Evolutionary conservation across 2,329 filamentous ascomycete species (phyloP), one percentile per base, ranked within the genome.

Genomic region (Pseudogymnoascus sp.): DNA sequence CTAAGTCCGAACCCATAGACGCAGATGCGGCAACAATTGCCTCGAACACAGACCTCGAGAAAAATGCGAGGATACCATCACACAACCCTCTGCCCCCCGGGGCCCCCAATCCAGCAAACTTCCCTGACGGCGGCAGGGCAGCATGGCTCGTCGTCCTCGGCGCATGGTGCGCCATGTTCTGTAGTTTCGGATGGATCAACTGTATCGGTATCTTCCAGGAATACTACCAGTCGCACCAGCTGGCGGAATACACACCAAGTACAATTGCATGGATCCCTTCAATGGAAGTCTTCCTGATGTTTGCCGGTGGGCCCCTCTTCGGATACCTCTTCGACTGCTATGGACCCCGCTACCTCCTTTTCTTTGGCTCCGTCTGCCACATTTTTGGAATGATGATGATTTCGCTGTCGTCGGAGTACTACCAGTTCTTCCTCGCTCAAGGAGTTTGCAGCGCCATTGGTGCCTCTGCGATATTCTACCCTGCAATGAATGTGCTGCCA

Each of bases 331-430:
- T 81, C 66, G 88, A 90, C 68, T 81, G 77, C 62, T 82, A 84
- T 62, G 87, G 87, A 0, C 84, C 86, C 0, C 78, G 80, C 29
- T 79, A 75, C 55, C 73, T 89, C 0, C 70, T 87, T 1, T 35
- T 84, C 0, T 69, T 70, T 10, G 84, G 84, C 13, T 79, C 77
- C 0, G 72, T 85, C 60, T 69, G 85, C 35, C 81, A 86, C 62
- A 79, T 87, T 13, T 81, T 87, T 61, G 81, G 82, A 2, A 68
- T 88, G 4, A 86, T 88, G 82, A 86, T 87, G 83, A 77, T 82
- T 0, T 81, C 78, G 6, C 71, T 88, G 63, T 85, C 77, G 61
- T 80, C 74, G 0, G 67, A 81, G 62, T 84, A 82, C 69, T 84
- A 79, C 65, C 81, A 83, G 38, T 79, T 83, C 67, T 71, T 84